Conservation (phyloP, 441 rosid genomes). For the Pelargonium australe region DNA sequence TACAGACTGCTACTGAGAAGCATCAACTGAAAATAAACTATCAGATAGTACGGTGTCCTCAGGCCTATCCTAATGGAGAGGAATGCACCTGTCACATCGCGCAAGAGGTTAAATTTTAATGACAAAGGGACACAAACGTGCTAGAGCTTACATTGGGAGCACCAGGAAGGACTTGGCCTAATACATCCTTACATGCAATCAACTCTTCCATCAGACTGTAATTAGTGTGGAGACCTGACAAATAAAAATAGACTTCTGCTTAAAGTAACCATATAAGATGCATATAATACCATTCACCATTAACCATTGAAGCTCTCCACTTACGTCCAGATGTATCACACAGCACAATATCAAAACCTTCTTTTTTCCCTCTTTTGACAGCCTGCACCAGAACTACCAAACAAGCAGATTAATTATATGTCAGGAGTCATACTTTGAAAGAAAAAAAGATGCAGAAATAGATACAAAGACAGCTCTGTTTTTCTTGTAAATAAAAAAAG, state of each 20-base stretch:
- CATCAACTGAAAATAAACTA: background rate
- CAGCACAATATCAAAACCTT: conserved; percentile 76
- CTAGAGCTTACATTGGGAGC: conserved; percentile 70
- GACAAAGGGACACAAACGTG: conserved; percentile 10
- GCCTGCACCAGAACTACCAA: conserved; percentile 84
- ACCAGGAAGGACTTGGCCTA: conserved; percentile 62
- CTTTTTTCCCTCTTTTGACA: conserved; percentile 77
- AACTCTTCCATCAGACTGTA: conserved; percentile 92
- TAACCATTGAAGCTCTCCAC: conserved; percentile 26
- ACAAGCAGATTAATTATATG: conserved; percentile 44
- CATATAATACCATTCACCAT: background rate
- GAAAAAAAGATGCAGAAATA: conserved; percentile 6
- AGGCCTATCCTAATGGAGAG: background rate
- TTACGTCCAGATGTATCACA: conserved; percentile 97
- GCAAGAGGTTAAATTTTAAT: background rate
- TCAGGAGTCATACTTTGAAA: conserved; percentile 22
- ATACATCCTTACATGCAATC: conserved; percentile 82
- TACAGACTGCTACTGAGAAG: background rate
- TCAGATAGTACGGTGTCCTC: background rate
- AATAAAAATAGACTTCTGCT: conserved; percentile 11
- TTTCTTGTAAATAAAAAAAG: too few species aligned
- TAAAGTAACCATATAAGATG: conserved; percentile 18
- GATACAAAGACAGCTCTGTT: background rate
- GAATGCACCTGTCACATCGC: conserved; percentile 5
- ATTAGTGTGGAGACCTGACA: conserved; percentile 85